Conservation (phyloP, 2,329 filamentous ascomycete species). For the Raffaelea ambrosiae region DNA sequence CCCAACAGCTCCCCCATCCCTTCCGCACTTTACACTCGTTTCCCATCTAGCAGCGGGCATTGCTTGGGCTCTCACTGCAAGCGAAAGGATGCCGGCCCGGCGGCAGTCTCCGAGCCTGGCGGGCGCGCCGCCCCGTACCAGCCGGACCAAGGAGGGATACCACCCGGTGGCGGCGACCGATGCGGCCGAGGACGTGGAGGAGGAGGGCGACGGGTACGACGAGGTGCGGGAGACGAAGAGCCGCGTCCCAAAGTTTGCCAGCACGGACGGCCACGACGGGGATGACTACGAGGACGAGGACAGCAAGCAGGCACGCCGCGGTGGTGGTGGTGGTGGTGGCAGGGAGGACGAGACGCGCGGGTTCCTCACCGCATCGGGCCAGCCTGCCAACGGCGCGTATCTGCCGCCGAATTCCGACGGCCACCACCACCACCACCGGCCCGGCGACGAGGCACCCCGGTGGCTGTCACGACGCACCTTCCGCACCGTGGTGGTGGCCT, state of each 20-base stretch:
- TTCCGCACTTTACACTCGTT: too few relatives aligned
- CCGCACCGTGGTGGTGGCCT: slow-evolving; percentile 12
- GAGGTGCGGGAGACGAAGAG: neutral
- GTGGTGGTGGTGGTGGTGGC: neutral
- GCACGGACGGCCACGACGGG: neutral
- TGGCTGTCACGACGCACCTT: slow-evolving; percentile 8
- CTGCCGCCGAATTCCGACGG: neutral
- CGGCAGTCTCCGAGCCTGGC: neutral
- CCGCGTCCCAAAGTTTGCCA: too few relatives aligned
- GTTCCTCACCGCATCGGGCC: slow-evolving; percentile 2
- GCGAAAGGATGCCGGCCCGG: neutral
- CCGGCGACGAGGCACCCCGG: slow-evolving; percentile 3
- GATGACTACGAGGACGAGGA: neutral
- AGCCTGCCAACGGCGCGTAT: neutral
- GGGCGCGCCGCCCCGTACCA: too few relatives aligned
- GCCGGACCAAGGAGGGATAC: slow-evolving; percentile 3
- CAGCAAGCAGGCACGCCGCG: slow-evolving; percentile 1
- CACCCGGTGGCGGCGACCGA: slow-evolving; percentile 7
- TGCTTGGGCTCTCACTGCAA: too few relatives aligned
- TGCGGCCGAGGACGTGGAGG: slow-evolving; percentile 1
- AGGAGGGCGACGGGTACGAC: slow-evolving; percentile 2
- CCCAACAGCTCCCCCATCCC: too few relatives aligned
- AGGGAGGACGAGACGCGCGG: slow-evolving; percentile 9
- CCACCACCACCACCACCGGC: slow-evolving; percentile 5
- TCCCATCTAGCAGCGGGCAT: too few relatives aligned